Conservation (phyloP, 2,329 filamentous ascomycete species). For the Trichoderma sp. region DNA sequence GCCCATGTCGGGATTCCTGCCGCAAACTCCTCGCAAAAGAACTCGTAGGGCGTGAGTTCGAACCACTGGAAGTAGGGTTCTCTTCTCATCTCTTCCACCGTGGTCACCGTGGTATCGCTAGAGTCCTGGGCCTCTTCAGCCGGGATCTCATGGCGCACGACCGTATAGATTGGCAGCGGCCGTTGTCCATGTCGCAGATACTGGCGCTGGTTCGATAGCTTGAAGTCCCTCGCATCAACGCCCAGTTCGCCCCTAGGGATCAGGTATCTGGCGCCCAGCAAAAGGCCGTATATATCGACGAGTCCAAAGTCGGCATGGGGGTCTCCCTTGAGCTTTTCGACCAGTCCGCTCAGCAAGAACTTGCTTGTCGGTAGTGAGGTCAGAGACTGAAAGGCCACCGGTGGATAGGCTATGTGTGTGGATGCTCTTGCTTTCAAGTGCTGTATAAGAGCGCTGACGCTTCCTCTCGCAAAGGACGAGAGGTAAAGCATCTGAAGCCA, state of each 20-base stretch:
- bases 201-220: constrained; percentile 82
- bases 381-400: constrained; percentile 76
- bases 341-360: constrained; percentile 80
- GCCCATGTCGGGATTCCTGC: constrained; percentile 96
- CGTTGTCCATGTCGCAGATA: constrained; percentile 77
- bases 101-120: constrained; percentile 36
- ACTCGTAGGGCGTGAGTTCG: constrained; percentile 90
- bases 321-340: constrained; percentile 87
- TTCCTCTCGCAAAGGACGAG: constrained; percentile 67
- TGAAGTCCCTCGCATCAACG: constrained; percentile 78
- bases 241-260: constrained; percentile 77
- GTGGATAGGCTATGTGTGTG: constrained; percentile 91
- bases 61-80: constrained; percentile 98
- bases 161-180: constrained; percentile 92
- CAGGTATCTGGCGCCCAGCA: constrained; percentile 80
- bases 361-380: constrained; percentile 93
- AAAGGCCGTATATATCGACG: constrained; percentile 88
- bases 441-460: constrained; percentile 70
- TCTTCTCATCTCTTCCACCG: constrained; percentile 56
- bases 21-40: constrained; percentile 89
- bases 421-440: constrained; percentile 85
- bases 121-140: constrained; percentile 47
- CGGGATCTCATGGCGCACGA: constrained; percentile 93
- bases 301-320: constrained; percentile 74
- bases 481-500: constrained; percentile 91